Percentiles rank a stretch among this genome's conserved stretches.
Evolutionary conservation across 352 stramenopile species (phyloP).

Genomic region (Pythium rishiriense): DNA sequence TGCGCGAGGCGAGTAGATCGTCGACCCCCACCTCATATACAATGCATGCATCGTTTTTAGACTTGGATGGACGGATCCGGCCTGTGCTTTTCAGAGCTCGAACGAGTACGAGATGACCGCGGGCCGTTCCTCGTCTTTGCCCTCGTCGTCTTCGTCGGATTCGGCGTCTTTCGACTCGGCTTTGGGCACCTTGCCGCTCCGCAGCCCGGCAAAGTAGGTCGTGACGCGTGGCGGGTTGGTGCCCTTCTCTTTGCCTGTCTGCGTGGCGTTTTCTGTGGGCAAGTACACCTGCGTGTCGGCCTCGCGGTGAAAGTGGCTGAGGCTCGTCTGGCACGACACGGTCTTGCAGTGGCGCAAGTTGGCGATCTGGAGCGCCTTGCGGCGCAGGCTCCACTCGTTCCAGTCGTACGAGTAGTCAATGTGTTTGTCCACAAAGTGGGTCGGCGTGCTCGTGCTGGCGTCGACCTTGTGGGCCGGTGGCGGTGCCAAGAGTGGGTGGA

Average conservation of each 20-base stretch:
- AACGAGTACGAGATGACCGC: slow-evolving; percentile 74
- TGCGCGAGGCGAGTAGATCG: background rate
- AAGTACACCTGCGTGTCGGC: slow-evolving; percentile 89
- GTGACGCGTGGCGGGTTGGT: slow-evolving; percentile 83
- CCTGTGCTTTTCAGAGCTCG: slow-evolving; percentile 38
- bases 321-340: slow-evolving; percentile 83
- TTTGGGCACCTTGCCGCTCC: slow-evolving; percentile 35
- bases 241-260: slow-evolving; percentile 78
- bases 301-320: slow-evolving; percentile 89
- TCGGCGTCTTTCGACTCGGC: slow-evolving; percentile 32
- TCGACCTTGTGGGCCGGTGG: slow-evolving; percentile 74
- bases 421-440: slow-evolving; percentile 92
- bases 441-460: slow-evolving; percentile 86
- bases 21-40: slow-evolving; percentile 14
- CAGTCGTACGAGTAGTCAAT: slow-evolving; percentile 93
- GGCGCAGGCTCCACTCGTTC: slow-evolving; percentile 94
- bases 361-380: slow-evolving; percentile 88
- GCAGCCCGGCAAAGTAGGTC: slow-evolving; percentile 78
- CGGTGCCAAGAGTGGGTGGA: slow-evolving; percentile 63
- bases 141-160: slow-evolving; percentile 26
- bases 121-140: slow-evolving; percentile 35
- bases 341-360: slow-evolving; percentile 92
- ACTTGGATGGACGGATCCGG: too few relatives aligned
- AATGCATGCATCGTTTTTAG: slow-evolving; percentile 23
- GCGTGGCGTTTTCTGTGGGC: slow-evolving; percentile 53